Conservation (phyloP, 495 filamentous ascomycete genomes). For the Penicillium waksmanii region DNA sequence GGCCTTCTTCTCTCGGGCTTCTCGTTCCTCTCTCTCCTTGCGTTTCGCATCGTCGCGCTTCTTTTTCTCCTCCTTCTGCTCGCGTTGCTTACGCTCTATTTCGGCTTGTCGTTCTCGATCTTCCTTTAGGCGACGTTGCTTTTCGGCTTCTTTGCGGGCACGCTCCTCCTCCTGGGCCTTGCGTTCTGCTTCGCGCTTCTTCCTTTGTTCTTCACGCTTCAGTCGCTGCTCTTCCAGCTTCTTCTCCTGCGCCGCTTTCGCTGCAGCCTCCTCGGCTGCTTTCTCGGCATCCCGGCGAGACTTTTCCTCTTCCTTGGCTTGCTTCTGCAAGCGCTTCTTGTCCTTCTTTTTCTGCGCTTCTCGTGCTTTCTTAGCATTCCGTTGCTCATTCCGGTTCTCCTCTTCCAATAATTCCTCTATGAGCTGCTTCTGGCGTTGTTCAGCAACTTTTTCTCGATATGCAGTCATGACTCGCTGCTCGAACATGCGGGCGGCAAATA, state of each 20-base stretch:
- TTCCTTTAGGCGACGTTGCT: conserved; percentile 75
- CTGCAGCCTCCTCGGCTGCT: conserved; percentile 84
- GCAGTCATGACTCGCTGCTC: conserved; percentile 96
- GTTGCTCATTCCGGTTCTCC: conserved; percentile 68
- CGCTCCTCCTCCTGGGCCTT: conserved; percentile 89
- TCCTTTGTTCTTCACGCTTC: conserved; percentile 86
- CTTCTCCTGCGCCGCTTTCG: conserved; percentile 74
- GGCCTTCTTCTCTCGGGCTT: conserved; percentile 67
- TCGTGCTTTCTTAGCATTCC: conserved; percentile 89
- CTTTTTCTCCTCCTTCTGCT: conserved; percentile 76
- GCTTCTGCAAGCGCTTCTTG: conserved; percentile 81
- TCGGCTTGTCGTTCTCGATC: conserved; percentile 83
- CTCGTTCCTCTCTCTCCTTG: conserved; percentile 76
- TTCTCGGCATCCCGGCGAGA: conserved; percentile 85
- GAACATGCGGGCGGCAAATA: conserved; percentile 99
- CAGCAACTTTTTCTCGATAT: conserved; percentile 93
- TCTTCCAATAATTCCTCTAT: conserved; percentile 92
- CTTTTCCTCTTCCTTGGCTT: conserved; percentile 87
- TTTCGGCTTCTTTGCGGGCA: conserved; percentile 76
- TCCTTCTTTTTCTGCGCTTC: conserved; percentile 94
- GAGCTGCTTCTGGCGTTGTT: conserved; percentile 87
- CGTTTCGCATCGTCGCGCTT: conserved; percentile 63
- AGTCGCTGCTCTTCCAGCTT: conserved; percentile 76
- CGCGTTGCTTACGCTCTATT: conserved; percentile 69
- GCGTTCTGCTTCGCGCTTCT: conserved; percentile 89